A percentile compares a stretch with the other conserved stretches of the same genome.
phyloP scores from a whole-genome alignment of 2,329 filamentous ascomycete genomes.

The Trichoderma breve region DNA sequence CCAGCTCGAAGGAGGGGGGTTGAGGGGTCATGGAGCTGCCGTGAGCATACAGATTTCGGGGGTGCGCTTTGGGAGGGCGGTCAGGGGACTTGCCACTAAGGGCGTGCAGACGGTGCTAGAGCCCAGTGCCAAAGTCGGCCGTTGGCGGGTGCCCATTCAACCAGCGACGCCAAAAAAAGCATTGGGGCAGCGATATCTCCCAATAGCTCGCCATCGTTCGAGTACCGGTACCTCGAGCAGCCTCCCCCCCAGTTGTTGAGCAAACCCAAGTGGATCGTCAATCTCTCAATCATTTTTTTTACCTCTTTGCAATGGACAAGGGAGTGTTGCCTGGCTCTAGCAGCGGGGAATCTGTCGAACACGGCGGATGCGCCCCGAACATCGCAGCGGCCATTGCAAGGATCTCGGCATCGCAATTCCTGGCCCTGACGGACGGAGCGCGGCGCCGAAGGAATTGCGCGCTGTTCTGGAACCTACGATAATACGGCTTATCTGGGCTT shows the following conservation, averaged over 20 bases:
- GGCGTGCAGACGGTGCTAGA: neutral
- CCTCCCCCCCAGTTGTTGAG: slow-evolving; percentile 19
- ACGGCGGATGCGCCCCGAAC: neutral
- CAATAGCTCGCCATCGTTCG: neutral
- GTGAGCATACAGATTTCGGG: slow-evolving; percentile 5
- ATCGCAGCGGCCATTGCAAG: neutral
- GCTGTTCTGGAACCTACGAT: slow-evolving; percentile 1
- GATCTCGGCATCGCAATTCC: slow-evolving; percentile 6
- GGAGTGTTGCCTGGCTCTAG: neutral
- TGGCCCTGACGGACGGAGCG: neutral
- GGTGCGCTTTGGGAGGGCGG: slow-evolving; percentile 18
- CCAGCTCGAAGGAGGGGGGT: slow-evolving; percentile 16
- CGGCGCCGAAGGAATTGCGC: slow-evolving; percentile 1
- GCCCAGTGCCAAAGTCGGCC: neutral
- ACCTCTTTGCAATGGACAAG: neutral
- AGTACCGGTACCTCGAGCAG: slow-evolving; percentile 17
- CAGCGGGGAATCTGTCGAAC: neutral
- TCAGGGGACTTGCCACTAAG: slow-evolving; percentile 14
- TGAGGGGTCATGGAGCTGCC: slow-evolving; percentile 14
- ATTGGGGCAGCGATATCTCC: slow-evolving; percentile 10
- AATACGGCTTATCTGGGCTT: slow-evolving; percentile 4
- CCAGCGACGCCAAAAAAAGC: slow-evolving; percentile 1
- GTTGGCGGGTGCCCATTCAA: slow-evolving; percentile 3
- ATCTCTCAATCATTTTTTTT: slow-evolving; percentile 5
- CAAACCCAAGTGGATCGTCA: slow-evolving; percentile 17